Evolutionary conservation across 2,329 filamentous ascomycete species (phyloP), one percentile per base, ranked within the genome.

Genomic region (Ciborinia camelliae): DNA sequence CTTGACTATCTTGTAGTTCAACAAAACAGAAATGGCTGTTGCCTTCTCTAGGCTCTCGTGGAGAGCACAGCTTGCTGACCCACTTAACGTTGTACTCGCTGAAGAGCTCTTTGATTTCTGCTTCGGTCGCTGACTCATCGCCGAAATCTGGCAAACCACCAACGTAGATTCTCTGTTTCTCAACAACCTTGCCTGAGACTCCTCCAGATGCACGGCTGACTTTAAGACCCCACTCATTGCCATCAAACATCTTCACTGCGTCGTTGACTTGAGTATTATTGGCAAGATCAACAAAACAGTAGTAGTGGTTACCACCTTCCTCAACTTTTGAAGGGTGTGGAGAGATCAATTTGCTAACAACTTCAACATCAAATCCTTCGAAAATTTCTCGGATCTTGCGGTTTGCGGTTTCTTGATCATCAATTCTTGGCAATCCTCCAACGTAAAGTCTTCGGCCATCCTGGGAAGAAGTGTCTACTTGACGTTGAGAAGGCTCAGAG

Each of bases 1-100:
- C 81, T 64, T 85, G 81, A 0, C 76, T 74, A 18, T 80, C 83
- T 53, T 76, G 78, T 65, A 89, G 81, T 69, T 89, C 86, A 20
- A 89, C 83, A 67, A 89, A 89, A 70, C 85, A 84, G 75, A 85
- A 89, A 75, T 88, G 82, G 70, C 85, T 80, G 69, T 84, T 81
- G 39, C 84, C 84, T 7, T 0, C 80, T 77, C 53, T 79, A 77
- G n/a, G 77, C 74, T 43, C 77, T 78, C 65, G 80, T 87, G 81
- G 85, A 58, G 80, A 86, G 79, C 83, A 89, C 30, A 75, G 55
- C 52, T 73, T 74, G 67, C 72, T 75, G 37, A 75, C 64, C 12
- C 64, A 63, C 67, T 74, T 79, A 75, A 81, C 73, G 7, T 80
- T 75, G 67, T 79, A 84, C 0, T 75, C 79, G 4, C 74, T 72